Base-by-base conservation (phyloP, 225 moss, liverwort and hornwort genomes). In the Thuidium tamariscinum region DNA sequence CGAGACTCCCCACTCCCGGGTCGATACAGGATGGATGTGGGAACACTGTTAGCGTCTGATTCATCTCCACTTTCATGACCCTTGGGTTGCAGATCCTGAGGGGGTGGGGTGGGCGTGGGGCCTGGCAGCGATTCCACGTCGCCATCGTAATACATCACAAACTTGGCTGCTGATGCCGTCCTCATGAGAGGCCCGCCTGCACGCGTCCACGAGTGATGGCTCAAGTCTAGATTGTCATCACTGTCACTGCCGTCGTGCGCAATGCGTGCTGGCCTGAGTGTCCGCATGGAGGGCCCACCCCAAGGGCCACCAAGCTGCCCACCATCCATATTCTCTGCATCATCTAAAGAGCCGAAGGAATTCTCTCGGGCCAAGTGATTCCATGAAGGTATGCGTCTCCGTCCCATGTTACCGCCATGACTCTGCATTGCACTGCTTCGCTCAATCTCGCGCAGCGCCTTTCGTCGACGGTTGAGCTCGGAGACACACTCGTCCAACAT, bases 401-500 rank as follows among this genome's bases (percentile, higher is more conserved):
- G 88, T 80, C 89, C 92, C 80, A 90, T 87, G 22, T 62, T 86
- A 10, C 88, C 95, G 77, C 90, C 89, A 41, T 88, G 94, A 36
- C 85, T 86, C 81, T 92, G 90, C 59, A 91, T 85, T 72, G 90
- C 89, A 61, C 76, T 91, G 70, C 91, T 92, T 68, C 93, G 92
- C 85, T 93, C 94, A 32, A 91, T 88, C 79, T 97, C 95, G 39
- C 95, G 92, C 36, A 91, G 89, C 27, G 88, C 90, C 92, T 97
- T 99, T 46, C 97, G 93, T 59, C 99, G 95, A 22, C 95, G 96
- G 62, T 93, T 95, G 39, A 99, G 91, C 86, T 99, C 97, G 4
- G 95, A 94, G 30, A 99, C 96, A 77, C 99, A 99, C 87, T 97
- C 96, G 82, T 99, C 99, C 84, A 99, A 89, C 96, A 97, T 97